These are phyloP conservation scores for Musa beccarii DNA, from an alignment of 176 grass and related monocot species.

Conservation along the genomic window DNA sequence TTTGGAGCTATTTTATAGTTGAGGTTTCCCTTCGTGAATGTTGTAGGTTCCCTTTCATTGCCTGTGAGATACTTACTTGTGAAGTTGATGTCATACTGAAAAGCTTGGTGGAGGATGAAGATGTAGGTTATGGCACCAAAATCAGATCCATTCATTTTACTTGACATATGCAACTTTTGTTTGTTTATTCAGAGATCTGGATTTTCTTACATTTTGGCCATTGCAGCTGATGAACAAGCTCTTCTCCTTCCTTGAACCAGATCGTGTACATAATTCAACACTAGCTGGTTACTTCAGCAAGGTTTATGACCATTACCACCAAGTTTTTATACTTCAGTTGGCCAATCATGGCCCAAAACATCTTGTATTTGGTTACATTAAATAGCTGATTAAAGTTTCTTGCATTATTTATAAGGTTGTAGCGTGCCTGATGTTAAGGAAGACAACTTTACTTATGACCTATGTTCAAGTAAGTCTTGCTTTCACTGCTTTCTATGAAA, in stretches of 20 bases:
- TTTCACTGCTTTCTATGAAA: neutral
- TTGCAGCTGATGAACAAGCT: conserved; percentile 25
- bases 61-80: conserved; percentile 22
- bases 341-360: neutral
- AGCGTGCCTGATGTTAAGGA: conserved; percentile 16
- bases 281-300: conserved; percentile 19
- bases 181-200: neutral
- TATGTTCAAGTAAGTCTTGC: conserved; percentile 20
- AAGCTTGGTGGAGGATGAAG: conserved; percentile 19
- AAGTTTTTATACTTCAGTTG: neutral
- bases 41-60: conserved; percentile 20
- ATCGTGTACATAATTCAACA: conserved; percentile 3
- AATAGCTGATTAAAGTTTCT: neutral
- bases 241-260: conserved; percentile 20
- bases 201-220: neutral
- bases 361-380: neutral
- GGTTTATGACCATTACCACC: neutral
- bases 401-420: conserved; percentile 13
- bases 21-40: neutral
- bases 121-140: neutral
- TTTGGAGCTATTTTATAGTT: neutral
- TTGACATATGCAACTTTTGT: neutral
- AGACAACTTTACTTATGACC: conserved; percentile 8
- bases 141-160: neutral
- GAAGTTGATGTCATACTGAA: conserved; percentile 24